Percentiles rank a stretch among this genome's conserved stretches.
These are phyloP conservation scores for Neurospora pannonica DNA, from an alignment of 495 filamentous ascomycete species.

Conservation along the genomic window DNA sequence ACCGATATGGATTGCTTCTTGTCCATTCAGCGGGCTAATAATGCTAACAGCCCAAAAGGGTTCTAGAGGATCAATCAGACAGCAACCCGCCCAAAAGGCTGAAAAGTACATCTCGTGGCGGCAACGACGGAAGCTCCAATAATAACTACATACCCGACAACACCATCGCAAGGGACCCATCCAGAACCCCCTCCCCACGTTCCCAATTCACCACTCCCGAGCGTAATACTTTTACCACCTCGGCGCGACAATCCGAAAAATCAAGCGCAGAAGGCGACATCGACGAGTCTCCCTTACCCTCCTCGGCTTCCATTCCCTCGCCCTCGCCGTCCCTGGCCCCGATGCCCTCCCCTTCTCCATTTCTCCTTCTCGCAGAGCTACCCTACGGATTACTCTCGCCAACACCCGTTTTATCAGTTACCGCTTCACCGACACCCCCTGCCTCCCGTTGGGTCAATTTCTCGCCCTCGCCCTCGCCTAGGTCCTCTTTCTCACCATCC, in stretches of 20 bases:
- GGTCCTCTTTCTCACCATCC: not conserved
- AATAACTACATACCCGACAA: not conserved
- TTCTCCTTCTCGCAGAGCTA: not conserved
- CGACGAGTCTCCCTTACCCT: too few species aligned
- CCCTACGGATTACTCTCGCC: not conserved
- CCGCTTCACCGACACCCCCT: not conserved
- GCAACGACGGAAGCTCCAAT: rapidly evolving
- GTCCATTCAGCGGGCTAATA: not conserved
- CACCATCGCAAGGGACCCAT: not conserved
- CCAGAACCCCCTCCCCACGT: not conserved
- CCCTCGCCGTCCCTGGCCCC: too few species aligned
- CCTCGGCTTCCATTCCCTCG: too few species aligned
- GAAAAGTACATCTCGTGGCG: not conserved
- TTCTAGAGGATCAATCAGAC: not conserved
- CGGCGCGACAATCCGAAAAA: too few species aligned
- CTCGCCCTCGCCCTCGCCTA: not conserved
- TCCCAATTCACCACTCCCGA: not conserved
- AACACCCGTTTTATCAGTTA: not conserved
- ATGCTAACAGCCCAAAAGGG: not conserved
- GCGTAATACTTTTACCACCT: too few species aligned
- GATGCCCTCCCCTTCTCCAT: not conserved
- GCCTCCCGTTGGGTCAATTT: not conserved
- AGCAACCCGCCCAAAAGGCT: not conserved
- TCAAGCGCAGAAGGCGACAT: too few species aligned
- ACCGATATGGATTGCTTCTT: not conserved